Conservation (phyloP, 495 filamentous ascomycete species). For the Zalerion maritima region DNA sequence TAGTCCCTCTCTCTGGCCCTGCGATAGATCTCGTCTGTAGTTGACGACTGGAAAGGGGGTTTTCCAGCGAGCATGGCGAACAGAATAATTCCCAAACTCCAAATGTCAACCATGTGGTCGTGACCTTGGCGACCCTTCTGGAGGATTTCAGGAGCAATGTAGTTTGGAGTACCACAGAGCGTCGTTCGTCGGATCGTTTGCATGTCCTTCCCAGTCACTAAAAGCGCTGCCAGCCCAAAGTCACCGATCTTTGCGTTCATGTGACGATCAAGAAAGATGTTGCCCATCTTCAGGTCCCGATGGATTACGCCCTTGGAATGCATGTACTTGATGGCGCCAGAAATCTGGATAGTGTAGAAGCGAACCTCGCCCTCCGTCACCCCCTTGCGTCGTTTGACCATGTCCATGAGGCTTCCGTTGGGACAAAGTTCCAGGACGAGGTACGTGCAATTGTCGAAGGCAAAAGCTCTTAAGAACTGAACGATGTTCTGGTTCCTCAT, state of each 20-base stretch:
- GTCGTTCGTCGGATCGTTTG: constrained; percentile 65
- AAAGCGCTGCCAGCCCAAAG: constrained; percentile 88
- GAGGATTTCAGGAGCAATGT: constrained; percentile 93
- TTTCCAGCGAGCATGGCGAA: constrained; percentile 86
- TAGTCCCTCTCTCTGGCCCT: constrained; percentile 58
- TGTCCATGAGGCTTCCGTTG: constrained; percentile 97
- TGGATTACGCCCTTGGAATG: constrained; percentile 91
- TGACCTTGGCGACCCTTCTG: constrained; percentile 76
- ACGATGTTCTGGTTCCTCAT: constrained; percentile 92
- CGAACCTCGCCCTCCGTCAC: constrained; percentile 84
- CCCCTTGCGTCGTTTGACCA: constrained; percentile 77
- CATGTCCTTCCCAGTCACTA: constrained; percentile 74
- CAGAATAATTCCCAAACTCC: constrained; percentile 78
- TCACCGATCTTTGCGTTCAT: constrained; percentile 99
- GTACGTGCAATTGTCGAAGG: constrained; percentile 76
- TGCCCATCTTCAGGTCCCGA: constrained; percentile 93
- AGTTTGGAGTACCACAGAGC: constrained; percentile 93
- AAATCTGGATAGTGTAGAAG: constrained; percentile 82
- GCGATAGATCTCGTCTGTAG: constrained; percentile 73
- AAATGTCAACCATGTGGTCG: constrained; percentile 83
- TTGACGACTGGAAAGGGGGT: constrained; percentile 76
- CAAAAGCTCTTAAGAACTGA: constrained; percentile 86
- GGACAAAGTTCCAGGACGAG: constrained; percentile 88
- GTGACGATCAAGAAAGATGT: constrained; percentile 85
- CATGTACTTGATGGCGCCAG: constrained; percentile 93